Conservation (phyloP, 2,329 filamentous ascomycete genomes). For the Pseudogymnoascus sp. region DNA sequence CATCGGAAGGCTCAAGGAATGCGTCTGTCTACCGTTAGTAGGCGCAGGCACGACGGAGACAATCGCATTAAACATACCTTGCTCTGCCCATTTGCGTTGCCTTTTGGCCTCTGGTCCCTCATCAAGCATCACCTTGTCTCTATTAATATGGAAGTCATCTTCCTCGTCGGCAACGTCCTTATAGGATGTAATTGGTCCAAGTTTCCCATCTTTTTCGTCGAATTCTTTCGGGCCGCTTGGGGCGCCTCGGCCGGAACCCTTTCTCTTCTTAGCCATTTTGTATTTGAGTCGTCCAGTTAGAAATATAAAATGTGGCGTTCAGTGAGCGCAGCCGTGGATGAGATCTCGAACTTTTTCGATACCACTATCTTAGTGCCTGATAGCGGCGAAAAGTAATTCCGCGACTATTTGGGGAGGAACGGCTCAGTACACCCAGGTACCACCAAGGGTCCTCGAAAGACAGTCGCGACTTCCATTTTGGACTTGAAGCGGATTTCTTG, state of each 20-base stretch:
- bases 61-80: constrained; percentile 37
- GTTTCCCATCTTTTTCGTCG: constrained; percentile 49
- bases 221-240: constrained; percentile 46
- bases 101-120: constrained; percentile 74
- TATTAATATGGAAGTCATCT: constrained; percentile 83
- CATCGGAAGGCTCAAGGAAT: constrained; percentile 51
- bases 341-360: constrained; percentile 11
- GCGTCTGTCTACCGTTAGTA: constrained; percentile 31
- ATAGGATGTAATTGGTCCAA: constrained; percentile 53
- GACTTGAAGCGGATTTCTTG: background rate
- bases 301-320: constrained; percentile 8
- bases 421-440: background rate
- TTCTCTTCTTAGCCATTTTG: constrained; percentile 60
- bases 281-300: constrained; percentile 2
- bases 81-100: constrained; percentile 58
- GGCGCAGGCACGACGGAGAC: constrained; percentile 8
- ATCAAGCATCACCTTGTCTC: constrained; percentile 79
- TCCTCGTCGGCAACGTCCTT: constrained; percentile 89
- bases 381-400: background rate
- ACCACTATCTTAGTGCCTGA: constrained; percentile 12
- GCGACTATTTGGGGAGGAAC: background rate
- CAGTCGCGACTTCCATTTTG: background rate
- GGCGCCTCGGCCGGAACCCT: constrained; percentile 46
- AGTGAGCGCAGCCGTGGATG: background rate
- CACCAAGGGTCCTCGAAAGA: background rate